Percentiles rank a stretch among this genome's conserved stretches.
These are phyloP conservation scores for Podaxis mareebaensis DNA, from an alignment of 768 basidiomycete genomes.

Conservation along the genomic window DNA sequence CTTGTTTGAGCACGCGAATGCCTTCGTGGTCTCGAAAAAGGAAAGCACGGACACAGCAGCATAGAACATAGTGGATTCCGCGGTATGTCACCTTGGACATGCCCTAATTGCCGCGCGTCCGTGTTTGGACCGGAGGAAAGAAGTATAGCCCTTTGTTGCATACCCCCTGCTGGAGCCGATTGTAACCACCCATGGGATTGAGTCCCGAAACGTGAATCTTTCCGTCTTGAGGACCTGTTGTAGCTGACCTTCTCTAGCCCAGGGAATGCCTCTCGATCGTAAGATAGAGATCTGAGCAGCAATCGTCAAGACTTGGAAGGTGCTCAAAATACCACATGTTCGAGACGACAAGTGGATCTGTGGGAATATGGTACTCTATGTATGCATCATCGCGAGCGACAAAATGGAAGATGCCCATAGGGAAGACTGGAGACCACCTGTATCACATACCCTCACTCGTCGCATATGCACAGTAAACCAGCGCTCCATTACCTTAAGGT, in stretches of 20 bases:
- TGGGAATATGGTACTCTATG: constrained; percentile 17
- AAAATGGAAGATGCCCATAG: constrained; percentile 10
- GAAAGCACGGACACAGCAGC: constrained; percentile 45
- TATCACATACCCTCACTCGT: background rate
- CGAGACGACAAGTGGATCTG: constrained; percentile 8
- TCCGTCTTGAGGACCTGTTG: constrained; percentile 44
- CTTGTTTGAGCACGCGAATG: background rate
- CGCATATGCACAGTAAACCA: background rate
- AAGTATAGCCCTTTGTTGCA: constrained; percentile 12
- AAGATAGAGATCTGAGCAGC: constrained; percentile 18
- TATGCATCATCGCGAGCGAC: constrained; percentile 17
- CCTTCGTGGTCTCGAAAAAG: constrained; percentile 42
- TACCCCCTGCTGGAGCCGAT: constrained; percentile 61
- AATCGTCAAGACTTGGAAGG: background rate
- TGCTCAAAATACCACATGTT: constrained; percentile 7
- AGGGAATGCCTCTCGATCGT: constrained; percentile 34
- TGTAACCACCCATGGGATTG: constrained; percentile 46
- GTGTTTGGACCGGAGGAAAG: background rate
- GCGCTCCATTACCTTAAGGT: constrained; percentile 4
- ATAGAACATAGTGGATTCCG: constrained; percentile 46
- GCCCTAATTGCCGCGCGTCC: constrained; percentile 29
- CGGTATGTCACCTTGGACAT: constrained; percentile 57
- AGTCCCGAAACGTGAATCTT: constrained; percentile 26
- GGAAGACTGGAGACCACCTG: constrained; percentile 8
- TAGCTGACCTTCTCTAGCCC: constrained; percentile 49